Conservation (phyloP, 1,284 basidiomycete genomes). For the Cryptococcus wingfieldii region DNA sequence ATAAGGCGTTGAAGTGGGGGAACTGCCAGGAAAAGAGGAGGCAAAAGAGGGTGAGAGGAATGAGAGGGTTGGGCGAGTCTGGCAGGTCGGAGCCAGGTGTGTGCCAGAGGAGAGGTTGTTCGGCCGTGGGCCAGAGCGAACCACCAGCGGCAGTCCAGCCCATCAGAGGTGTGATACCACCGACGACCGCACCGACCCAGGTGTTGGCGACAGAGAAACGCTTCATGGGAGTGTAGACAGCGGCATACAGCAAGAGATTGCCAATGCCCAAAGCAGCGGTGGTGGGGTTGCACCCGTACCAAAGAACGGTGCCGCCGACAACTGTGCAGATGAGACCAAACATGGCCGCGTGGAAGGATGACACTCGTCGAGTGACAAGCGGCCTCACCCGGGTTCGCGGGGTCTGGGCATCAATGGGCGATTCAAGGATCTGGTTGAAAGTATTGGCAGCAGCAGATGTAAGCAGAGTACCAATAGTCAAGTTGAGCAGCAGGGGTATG, state of each 20-base stretch:
- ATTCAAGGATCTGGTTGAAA: conserved; percentile 90
- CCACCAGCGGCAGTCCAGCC: conserved; percentile 96
- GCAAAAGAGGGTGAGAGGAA: conserved; percentile 68
- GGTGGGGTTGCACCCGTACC: conserved; percentile 80
- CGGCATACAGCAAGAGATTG: conserved; percentile 88
- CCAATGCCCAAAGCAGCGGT: conserved; percentile 77
- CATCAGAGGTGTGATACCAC: conserved; percentile 91
- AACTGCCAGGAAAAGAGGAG: conserved; percentile 97
- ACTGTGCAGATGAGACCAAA: conserved; percentile 74
- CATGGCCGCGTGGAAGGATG: conserved; percentile 73
- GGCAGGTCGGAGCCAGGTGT: conserved; percentile 28
- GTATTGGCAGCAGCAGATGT: conserved; percentile 92
- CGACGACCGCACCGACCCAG: conserved; percentile 91
- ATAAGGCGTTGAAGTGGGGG: conserved; percentile 95
- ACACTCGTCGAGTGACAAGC: conserved; percentile 77
- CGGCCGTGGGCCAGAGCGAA: conserved; percentile 62
- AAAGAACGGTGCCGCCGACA: conserved; percentile 72
- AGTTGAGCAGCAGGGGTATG: conserved; percentile 75
- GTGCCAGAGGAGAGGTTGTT: conserved; percentile 54
- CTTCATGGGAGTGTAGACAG: conserved; percentile 90
- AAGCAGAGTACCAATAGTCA: conserved; percentile 82
- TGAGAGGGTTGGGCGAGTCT: conserved; percentile 60
- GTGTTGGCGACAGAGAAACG: conserved; percentile 85
- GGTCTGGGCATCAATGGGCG: conserved; percentile 97
- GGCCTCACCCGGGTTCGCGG: conserved; percentile 82